A percentile compares a stretch with the other conserved stretches of the same genome.
Conservation (phyloP, 192 early-diverging fungal species). For the Allomyces arbusculus region DNA sequence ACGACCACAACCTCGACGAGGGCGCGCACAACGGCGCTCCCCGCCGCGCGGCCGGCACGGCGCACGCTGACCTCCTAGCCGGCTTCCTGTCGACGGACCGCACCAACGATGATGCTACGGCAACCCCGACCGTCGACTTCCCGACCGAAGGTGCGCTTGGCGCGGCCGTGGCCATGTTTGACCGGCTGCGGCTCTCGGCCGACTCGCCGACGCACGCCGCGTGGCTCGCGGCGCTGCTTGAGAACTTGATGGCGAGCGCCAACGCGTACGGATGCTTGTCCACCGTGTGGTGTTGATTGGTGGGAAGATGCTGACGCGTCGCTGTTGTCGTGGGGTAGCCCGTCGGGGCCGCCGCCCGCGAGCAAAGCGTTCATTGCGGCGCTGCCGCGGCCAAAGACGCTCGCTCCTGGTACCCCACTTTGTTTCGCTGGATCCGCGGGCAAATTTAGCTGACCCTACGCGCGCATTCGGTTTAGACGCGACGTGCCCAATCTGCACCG, state of each 20-base stretch:
- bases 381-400: not conserved
- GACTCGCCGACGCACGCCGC: not conserved
- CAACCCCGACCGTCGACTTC: not conserved
- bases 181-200: not conserved
- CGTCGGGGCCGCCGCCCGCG: not conserved
- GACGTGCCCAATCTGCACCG: not conserved
- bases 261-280: not conserved
- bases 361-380: not conserved
- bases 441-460: not conserved
- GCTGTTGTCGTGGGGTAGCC: not conserved
- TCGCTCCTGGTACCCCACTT: not conserved
- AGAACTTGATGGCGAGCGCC: not conserved
- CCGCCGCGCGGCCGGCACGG: not conserved
- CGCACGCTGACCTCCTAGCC: not conserved
- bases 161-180: not conserved
- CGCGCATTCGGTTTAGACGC: not conserved
- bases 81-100: not conserved
- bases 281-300: not conserved
- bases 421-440: not conserved
- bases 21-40: not conserved
- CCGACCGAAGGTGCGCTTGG: not conserved
- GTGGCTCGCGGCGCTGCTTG: not conserved
- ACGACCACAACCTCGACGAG: not conserved
- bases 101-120: not conserved
- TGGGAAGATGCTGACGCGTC: not conserved